Percentiles rank a stretch among this genome's conserved stretches.
These are phyloP conservation scores for Trichosporon inkin DNA, from an alignment of 1,284 basidiomycete species.

Conservation along the genomic window DNA sequence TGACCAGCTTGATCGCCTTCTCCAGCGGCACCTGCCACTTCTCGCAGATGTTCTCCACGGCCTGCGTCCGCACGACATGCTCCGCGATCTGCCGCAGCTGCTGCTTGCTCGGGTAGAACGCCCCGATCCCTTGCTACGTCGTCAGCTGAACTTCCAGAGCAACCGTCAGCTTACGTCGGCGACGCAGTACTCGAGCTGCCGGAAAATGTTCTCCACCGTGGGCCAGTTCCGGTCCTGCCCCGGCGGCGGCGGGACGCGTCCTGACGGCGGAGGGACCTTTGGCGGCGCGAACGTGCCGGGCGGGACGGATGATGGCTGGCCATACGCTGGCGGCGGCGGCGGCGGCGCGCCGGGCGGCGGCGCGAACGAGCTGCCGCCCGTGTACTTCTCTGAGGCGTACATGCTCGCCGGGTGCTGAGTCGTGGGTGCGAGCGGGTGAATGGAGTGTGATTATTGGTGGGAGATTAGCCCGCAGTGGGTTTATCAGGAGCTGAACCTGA, in stretches of 20 bases:
- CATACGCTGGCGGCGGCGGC: not conserved
- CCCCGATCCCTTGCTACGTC: conserved; percentile 47
- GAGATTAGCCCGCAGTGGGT: too few relatives aligned
- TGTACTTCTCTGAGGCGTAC: not conserved
- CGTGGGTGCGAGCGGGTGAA: too few relatives aligned
- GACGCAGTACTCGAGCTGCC: conserved; percentile 43
- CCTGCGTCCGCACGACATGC: conserved; percentile 46
- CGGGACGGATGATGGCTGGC: not conserved
- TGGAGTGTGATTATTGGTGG: not conserved
- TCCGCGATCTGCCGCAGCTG: conserved; percentile 50
- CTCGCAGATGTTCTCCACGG: conserved; percentile 44
- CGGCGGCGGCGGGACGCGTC: not conserved
- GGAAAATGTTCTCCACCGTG: not conserved
- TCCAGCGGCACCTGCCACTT: conserved; percentile 52
- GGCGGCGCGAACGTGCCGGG: conserved; percentile 1
- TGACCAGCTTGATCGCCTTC: conserved; percentile 47
- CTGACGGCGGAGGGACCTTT: not conserved
- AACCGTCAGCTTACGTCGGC: conserved; percentile 45
- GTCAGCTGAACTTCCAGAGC: conserved; percentile 14
- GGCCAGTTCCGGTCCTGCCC: conserved; percentile 4
- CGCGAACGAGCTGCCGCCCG: not conserved
- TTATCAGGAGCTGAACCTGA: too few relatives aligned
- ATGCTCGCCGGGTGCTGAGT: not conserved
- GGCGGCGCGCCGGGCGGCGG: conserved; percentile 1
- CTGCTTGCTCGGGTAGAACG: conserved; percentile 50